Base-by-base conservation (phyloP, 1,139 yeast species). In the Scheffersomyces segobiensis region DNA sequence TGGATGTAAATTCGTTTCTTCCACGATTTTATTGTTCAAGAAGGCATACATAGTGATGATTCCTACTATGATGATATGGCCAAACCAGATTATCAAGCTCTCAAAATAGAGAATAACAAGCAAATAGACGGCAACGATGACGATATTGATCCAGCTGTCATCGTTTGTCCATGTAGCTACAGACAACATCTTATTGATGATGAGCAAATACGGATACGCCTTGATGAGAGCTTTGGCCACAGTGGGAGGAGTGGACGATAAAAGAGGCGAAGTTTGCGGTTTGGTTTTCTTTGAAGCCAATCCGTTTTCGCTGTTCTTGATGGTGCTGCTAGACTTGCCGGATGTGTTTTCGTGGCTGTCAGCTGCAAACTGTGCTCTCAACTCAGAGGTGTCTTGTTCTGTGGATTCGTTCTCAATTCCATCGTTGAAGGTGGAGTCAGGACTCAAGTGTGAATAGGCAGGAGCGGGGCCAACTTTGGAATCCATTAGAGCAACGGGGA, bases 91-190 rank as follows among this genome's bases (percentile, higher is more conserved):
- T 52, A 91, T 83, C 59, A 93, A 75, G 26, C 79, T 74, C 67
- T 92, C 96, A 69, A 90, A 89, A 72, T 93, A 91, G 42, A 90
- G 75, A 39, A 91, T 91, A 12, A 83, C 69, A 10, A 89, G 76
- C 1, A 87, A 77, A 72, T 85, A 88, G 18, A 81, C 65, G 22
- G 87, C 77, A 42, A 90, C 84, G 52, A 89, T 68, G 46, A 91
- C 79, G 32, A 91, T 77, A 65, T 93, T 87, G 60, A 88, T 76
- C 92, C 96, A 92, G 53, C 84, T 81, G 71, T 92, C 96, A 52
- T 89, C 93, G 60, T 88, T 88, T 1, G 98, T 91, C 99, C 99
- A 95, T 0, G 98, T 93, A 42, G 91, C 73, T 46, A 93, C 80
- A 48, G 93, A 86, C 57, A 93, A 77, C 7, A 84, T 62, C 65